Evolutionary conservation across 2,329 filamentous ascomycete species (phyloP).

Genomic region (Fusarium pseudocircinatum): DNA sequence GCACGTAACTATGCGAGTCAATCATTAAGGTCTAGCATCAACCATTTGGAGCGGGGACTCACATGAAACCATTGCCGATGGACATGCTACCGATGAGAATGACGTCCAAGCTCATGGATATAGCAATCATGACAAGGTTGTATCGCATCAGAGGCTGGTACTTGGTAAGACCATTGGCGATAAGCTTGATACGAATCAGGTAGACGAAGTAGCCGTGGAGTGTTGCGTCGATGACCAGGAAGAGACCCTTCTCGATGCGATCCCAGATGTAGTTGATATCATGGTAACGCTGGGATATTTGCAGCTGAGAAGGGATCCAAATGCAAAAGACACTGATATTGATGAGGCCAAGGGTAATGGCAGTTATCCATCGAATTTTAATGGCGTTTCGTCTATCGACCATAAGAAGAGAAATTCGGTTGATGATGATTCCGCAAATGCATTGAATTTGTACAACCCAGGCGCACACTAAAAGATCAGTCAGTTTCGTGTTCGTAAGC

Average conservation of each 20-base stretch:
- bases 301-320: conserved; percentile 31
- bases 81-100: conserved; percentile 40
- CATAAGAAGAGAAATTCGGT: conserved; percentile 34
- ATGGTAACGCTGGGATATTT: conserved; percentile 21
- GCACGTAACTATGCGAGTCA: conserved; percentile 28
- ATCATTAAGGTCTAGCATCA: not conserved
- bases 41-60: not conserved
- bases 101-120: conserved; percentile 42
- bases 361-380: conserved; percentile 24
- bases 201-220: conserved; percentile 50
- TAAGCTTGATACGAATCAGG: conserved; percentile 56
- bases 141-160: conserved; percentile 56
- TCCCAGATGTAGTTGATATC: conserved; percentile 31
- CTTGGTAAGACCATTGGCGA: conserved; percentile 56
- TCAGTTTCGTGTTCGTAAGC: not conserved
- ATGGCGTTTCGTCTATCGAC: conserved; percentile 11
- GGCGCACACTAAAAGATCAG: conserved; percentile 2
- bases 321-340: conserved; percentile 34
- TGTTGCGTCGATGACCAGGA: conserved; percentile 22
- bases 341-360: conserved; percentile 17
- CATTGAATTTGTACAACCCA: conserved; percentile 39
- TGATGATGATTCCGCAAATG: conserved; percentile 39
- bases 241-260: conserved; percentile 31
- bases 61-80: conserved; percentile 38
- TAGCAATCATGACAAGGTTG: conserved; percentile 39